These are phyloP conservation scores for Gigaspora rosea DNA, from an alignment of 192 early-diverging fungal species.

Conservation along the genomic window DNA sequence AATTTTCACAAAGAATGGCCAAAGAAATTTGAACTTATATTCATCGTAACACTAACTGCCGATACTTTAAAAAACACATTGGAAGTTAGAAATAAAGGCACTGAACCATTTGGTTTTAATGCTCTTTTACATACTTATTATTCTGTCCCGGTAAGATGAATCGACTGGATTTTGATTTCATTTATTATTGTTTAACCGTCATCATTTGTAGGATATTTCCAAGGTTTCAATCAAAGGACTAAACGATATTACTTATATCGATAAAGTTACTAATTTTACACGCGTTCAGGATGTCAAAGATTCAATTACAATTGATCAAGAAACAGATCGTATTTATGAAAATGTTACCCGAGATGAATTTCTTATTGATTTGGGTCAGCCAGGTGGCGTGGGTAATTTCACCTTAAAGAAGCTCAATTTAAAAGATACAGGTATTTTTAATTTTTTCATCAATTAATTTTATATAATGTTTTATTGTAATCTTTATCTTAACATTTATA, in stretches of 20 bases:
- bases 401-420: constrained; percentile 38
- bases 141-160: constrained; percentile 52
- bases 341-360: constrained; percentile 55
- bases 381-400: constrained; percentile 21
- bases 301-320: constrained; percentile 59
- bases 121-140: constrained; percentile 95
- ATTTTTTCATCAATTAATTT: background rate
- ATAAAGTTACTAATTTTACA: constrained; percentile 66
- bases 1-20: constrained; percentile 62
- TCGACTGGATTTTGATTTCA: no score
- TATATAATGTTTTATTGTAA: constrained; percentile 5
- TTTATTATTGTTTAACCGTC: background rate
- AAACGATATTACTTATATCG: constrained; percentile 58
- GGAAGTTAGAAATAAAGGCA: constrained; percentile 75
- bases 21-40: constrained; percentile 74
- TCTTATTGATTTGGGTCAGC: constrained; percentile 35
- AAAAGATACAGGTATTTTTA: constrained; percentile 42
- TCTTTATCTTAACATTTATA: constrained; percentile 37
- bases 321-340: constrained; percentile 87
- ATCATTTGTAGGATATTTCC: constrained; percentile 55
- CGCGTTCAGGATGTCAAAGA: constrained; percentile 49
- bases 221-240: constrained; percentile 67
- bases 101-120: constrained; percentile 75
- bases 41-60: constrained; percentile 77
- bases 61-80: constrained; percentile 74